Percentiles rank a stretch among this genome's conserved stretches.
phyloP scores from a whole-genome alignment of 2,329 filamentous ascomycete genomes.

The Pestalotiopsis sp. region DNA sequence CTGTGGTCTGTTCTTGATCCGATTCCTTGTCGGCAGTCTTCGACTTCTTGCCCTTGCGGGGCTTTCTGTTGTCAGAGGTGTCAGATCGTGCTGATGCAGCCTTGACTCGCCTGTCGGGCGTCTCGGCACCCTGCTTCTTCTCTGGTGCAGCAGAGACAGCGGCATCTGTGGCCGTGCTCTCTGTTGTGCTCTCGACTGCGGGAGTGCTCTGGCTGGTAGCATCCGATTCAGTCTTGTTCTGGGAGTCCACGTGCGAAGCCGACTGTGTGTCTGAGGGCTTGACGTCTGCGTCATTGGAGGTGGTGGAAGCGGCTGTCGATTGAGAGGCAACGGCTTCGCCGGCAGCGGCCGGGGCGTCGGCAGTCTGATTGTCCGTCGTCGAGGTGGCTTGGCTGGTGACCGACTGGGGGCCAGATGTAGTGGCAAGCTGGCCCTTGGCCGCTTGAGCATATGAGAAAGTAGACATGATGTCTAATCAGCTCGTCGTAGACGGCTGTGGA shows the following conservation, averaged over 20 bases:
- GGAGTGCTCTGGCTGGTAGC: neutral
- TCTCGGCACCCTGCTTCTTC: conserved; percentile 21
- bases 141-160: conserved; percentile 16
- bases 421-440: conserved; percentile 72
- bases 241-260: conserved; percentile 20
- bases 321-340: conserved; percentile 34
- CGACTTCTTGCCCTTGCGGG: conserved; percentile 65
- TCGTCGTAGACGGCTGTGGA: neutral
- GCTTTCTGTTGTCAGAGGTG: conserved; percentile 64
- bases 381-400: conserved; percentile 30
- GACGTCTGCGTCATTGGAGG: conserved; percentile 36
- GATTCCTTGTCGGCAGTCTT: conserved; percentile 52
- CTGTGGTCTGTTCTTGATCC: conserved; percentile 48
- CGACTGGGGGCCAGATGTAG: conserved; percentile 29
- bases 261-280: conserved; percentile 23
- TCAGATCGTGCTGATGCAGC: conserved; percentile 63
- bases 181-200: neutral
- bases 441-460: conserved; percentile 93
- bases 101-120: conserved; percentile 50
- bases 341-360: conserved; percentile 31
- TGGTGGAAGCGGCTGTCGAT: conserved; percentile 34
- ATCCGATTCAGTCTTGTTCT: neutral
- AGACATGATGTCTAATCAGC: conserved; percentile 43
- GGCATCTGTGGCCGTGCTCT: conserved; percentile 15
- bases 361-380: conserved; percentile 31